Base-by-base conservation (phyloP, 2,329 filamentous ascomycete genomes). In the Sordariomycetes sp. region DNA sequence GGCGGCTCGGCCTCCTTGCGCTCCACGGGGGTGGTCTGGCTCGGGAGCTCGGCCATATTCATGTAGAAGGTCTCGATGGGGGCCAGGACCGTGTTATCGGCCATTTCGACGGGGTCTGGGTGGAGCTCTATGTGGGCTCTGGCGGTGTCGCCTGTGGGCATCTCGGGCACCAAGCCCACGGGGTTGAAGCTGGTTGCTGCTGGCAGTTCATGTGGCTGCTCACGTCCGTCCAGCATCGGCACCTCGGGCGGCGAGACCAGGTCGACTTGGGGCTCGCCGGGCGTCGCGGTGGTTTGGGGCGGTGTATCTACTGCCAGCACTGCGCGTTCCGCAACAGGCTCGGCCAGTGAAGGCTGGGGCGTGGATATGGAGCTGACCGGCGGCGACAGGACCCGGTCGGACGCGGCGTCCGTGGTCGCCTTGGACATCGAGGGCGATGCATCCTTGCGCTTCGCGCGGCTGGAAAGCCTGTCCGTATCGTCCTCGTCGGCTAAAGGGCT, bases 161-260 rank as follows among this genome's bases (percentile, higher is more conserved):
- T 74, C 65, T 80, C 78, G 3, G 77, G 72, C 24, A 80, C 66
- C 18, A 73, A 48, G 1, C 77, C 76, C 1, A 79, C 69, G 0
- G 77, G 76, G 40, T 76, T 67, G 16, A 68, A 71, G 3, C 60
- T 61, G 3, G 65, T 62, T 20, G 68, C 60, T 11, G 64, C 70
- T 0, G 68, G 65, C 3, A 70, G 68, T 62, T 71, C 69, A 28
- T 67, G 64, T 16, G 68, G 64, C 24, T 70, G 61, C 60, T 71
- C 66, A 4, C 67, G 63, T 48, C 69, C 64, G 59, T 74, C 71
- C 1, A 75, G 68, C 59, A 72, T 68, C 1, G 67, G 67, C 8
- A 72, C 55, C 4, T 60, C 62, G 1, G 65, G 59, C 10, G 63
- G 59, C 1, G 52, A 24, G 37, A 28, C 3, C 20, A n/a, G 25